Evolutionary conservation across 2,329 filamentous ascomycete species (phyloP), one percentile per base, ranked within the genome.

Genomic region (Exophiala spinifera): DNA sequence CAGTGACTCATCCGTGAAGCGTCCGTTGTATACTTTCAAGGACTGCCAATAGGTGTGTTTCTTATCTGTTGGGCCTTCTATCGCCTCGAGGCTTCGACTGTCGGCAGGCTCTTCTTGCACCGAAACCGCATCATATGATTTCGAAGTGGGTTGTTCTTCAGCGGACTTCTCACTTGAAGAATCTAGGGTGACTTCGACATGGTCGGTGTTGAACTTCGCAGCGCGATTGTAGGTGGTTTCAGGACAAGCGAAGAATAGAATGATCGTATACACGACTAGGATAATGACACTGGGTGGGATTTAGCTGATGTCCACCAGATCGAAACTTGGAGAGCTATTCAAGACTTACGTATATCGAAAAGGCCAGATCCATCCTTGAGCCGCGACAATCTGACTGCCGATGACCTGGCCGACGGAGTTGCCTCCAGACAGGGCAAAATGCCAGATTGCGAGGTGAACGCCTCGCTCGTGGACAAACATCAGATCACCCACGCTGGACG

Each of bases 401-500:
- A 44, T 44, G n/a, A 44, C 40, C 40, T 44, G 40, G 40, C 40
- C 40, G n/a, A 44, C 21, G 5, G n/a, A 21, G 40, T 44, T 44
- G 40, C 40, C 40, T 3, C 40, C 40, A 44, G 40, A 44, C 4
- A 44, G 40, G 19, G n/a, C 40, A 15, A 15, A 44, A 21, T 44
- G 40, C 40, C 40, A 44, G n/a, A 44, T 17, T 4, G 40, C 40
- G n/a, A 44, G 20, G 19, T 44, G 40, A 15, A 46, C 17, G 17
- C 36, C 37, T 11, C 48, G 52, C 42, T 48, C 19, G 42, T 53
- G 50, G 21, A 56, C 53, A 25, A 56, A 56, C 23, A 33, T 37
- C 15, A 56, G 19, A 33, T 56, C 53, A 2, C 53, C 53, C 3
- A 53, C 34, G 19, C 39, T 36, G 3, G 49, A 55, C 11, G 63